These are phyloP conservation scores for Ailanthus altissimus DNA, from an alignment of 345 rosid species.

Conservation along the genomic window DNA sequence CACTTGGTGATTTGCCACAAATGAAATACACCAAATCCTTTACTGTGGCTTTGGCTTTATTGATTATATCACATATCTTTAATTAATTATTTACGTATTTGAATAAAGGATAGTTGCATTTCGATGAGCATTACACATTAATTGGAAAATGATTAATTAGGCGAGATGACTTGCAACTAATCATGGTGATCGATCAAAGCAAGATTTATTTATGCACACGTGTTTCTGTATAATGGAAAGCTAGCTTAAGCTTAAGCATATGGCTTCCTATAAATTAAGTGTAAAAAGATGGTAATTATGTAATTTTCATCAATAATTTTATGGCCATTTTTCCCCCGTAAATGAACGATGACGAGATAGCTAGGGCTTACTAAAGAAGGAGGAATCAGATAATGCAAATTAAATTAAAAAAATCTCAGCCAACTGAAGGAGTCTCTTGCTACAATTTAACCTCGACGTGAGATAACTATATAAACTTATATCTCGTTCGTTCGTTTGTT, in stretches of 20 bases:
- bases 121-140: not conserved
- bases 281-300: not conserved
- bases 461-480: no score
- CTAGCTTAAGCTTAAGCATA: not conserved
- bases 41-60: not conserved
- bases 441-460: no score
- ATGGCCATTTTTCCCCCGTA: not conserved
- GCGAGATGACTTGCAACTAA: not conserved
- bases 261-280: not conserved
- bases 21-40: conserved; percentile 23
- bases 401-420: no score
- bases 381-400: no score
- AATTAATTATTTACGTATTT: not conserved
- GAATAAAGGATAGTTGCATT: not conserved
- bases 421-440: no score
- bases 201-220: not conserved
- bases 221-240: not conserved
- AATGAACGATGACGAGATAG: not conserved
- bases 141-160: conserved; percentile 7
- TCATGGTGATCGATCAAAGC: not conserved
- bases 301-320: not conserved
- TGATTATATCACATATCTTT: not conserved
- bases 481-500: no score
- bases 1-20: conserved; percentile 14
- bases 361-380: not conserved